A percentile compares a stretch with the other conserved stretches of the same genome.
Conservation (phyloP, 768 basidiomycete genomes). For the Serendipita sp. region DNA sequence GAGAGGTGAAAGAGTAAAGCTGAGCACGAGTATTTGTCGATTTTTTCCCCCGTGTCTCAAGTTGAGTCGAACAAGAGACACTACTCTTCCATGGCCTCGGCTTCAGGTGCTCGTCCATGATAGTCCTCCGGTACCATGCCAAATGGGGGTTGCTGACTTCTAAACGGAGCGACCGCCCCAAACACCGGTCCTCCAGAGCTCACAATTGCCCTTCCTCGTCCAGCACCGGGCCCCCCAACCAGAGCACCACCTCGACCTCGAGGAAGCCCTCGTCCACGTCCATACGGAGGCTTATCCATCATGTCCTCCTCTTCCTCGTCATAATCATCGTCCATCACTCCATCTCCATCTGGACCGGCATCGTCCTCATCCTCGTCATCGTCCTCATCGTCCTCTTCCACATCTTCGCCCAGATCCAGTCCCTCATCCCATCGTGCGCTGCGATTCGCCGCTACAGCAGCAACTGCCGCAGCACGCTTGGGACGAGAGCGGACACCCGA, state of each 20-base stretch:
- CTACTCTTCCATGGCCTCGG: no score
- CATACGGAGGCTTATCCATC: not conserved
- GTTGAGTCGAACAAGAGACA: no score
- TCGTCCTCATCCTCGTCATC: constrained; percentile 4
- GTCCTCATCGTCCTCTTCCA: not conserved
- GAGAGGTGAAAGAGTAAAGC: no score
- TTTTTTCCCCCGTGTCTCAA: no score
- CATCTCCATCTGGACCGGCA: not conserved
- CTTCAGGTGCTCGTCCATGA: no score
- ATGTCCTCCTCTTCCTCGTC: not conserved
- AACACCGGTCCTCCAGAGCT: no score
- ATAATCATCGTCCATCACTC: not conserved
- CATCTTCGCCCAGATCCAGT: not conserved
- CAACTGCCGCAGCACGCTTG: not conserved
- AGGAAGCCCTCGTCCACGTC: not conserved
- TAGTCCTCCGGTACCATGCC: no score
- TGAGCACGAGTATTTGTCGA: no score
- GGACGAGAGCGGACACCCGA: not conserved
- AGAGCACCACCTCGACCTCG: not conserved
- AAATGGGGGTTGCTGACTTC: no score
- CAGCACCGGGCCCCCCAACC: no score
- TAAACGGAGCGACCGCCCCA: no score
- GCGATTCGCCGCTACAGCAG: not conserved
- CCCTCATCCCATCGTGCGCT: not conserved
- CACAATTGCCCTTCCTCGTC: no score